Evolutionary conservation across 139 green algal genomes (phyloP).

Genomic region (Astrephomene gubernaculifera): DNA sequence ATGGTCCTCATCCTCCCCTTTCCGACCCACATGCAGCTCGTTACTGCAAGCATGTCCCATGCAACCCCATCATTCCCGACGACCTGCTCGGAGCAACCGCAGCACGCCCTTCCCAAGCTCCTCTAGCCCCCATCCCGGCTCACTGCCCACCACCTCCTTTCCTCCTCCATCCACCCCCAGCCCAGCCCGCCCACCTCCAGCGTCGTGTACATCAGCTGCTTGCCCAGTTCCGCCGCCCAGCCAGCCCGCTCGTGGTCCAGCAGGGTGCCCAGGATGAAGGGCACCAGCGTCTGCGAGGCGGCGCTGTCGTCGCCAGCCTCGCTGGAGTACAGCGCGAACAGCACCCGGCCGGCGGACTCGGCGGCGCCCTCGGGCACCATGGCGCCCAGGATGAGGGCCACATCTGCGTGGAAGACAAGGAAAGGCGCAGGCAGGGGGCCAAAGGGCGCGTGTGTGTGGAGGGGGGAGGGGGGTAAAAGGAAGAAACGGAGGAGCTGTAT

Average conservation of each 20-base stretch:
- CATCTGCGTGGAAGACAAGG: neutral
- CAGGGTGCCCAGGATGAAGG: slow-evolving; percentile 45
- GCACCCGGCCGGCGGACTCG: slow-evolving; percentile 14
- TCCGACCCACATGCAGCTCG: too few species aligned
- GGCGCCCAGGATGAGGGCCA: slow-evolving; percentile 9
- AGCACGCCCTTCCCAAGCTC: too few species aligned
- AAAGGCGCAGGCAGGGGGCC: too few species aligned
- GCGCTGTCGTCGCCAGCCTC: slow-evolving; percentile 11
- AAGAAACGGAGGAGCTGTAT: too few species aligned
- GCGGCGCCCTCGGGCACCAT: slow-evolving; percentile 27
- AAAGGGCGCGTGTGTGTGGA: too few species aligned
- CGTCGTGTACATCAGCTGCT: slow-evolving; percentile 48
- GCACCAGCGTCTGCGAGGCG: slow-evolving; percentile 41
- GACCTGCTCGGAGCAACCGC: too few species aligned
- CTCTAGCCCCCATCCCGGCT: too few species aligned
- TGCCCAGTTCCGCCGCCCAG: slow-evolving; percentile 33
- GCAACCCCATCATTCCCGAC: too few species aligned
- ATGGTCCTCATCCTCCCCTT: too few species aligned
- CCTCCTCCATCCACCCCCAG: neutral
- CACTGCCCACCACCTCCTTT: too few species aligned
- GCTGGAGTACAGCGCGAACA: slow-evolving; percentile 35
- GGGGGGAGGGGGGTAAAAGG: too few species aligned
- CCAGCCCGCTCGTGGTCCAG: slow-evolving; percentile 6
- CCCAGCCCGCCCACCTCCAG: slow-evolving; percentile 9
- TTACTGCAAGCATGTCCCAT: too few species aligned